A percentile compares a stretch with the other conserved stretches of the same genome.
These are phyloP conservation scores for Aspergillus egyptiacus DNA, from an alignment of 495 filamentous ascomycete species.

Conservation along the genomic window DNA sequence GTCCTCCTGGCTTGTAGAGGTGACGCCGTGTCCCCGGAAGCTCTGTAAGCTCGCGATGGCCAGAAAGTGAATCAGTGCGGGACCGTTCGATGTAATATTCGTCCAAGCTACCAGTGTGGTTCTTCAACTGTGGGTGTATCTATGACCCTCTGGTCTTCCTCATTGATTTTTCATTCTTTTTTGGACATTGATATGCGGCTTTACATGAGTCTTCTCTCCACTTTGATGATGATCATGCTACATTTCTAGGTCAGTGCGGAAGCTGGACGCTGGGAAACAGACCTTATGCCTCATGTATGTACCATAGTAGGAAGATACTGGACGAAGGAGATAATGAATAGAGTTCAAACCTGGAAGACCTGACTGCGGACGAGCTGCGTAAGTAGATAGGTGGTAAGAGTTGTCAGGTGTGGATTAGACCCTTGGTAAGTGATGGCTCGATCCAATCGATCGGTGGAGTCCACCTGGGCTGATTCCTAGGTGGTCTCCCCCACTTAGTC, in stretches of 20 bases:
- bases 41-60: conserved; percentile 13
- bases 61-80: neutral
- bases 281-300: conserved; percentile 11
- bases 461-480: conserved; percentile 14
- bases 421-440: neutral
- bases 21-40: conserved; percentile 1
- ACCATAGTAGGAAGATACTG: conserved; percentile 14
- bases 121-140: conserved; percentile 33
- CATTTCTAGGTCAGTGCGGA: neutral
- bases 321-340: conserved; percentile 6
- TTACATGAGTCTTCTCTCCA: conserved; percentile 7
- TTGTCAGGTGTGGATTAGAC: neutral
- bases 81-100: conserved; percentile 16
- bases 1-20: conserved; percentile 32
- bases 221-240: conserved; percentile 8
- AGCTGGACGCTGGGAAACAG: neutral
- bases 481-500: conserved; percentile 18
- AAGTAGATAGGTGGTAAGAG: neutral
- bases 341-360: conserved; percentile 4
- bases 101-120: conserved; percentile 18
- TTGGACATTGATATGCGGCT: conserved; percentile 17
- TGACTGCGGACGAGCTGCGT: neutral
- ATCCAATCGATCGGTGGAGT: neutral
- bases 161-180: conserved; percentile 14
- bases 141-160: conserved; percentile 31